A percentile compares a stretch with the other conserved stretches of the same genome.
Evolutionary conservation across 1,284 basidiomycete species (phyloP).

Genomic region (Schizopora paradoxa): DNA sequence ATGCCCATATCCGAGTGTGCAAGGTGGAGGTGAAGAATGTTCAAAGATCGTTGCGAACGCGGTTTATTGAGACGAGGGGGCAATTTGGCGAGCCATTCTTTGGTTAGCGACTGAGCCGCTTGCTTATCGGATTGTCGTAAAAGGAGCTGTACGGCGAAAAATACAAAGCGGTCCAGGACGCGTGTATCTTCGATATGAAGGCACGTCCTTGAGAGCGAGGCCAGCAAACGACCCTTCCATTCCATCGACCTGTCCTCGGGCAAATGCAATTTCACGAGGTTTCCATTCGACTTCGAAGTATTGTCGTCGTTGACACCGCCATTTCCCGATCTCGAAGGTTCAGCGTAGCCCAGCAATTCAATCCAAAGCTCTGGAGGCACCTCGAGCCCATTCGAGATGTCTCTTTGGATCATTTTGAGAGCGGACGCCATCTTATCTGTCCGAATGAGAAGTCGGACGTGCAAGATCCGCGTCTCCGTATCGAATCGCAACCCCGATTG

Average conservation of each 20-base stretch:
- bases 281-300: background rate
- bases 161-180: slow-evolving; percentile 10
- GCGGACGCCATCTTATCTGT: slow-evolving; percentile 29
- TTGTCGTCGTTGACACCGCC: background rate
- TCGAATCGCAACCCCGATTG: slow-evolving; percentile 24
- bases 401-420: slow-evolving; percentile 20
- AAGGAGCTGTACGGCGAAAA: slow-evolving; percentile 9
- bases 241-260: background rate
- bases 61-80: slow-evolving; percentile 20
- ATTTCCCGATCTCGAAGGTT: slow-evolving; percentile 8
- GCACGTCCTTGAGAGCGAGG: background rate
- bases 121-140: slow-evolving; percentile 6
- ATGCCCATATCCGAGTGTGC: slow-evolving; percentile 18
- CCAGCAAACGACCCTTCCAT: no score
- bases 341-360: slow-evolving; percentile 13
- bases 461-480: slow-evolving; percentile 28
- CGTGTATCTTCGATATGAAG: background rate
- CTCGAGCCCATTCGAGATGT: slow-evolving; percentile 2
- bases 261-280: background rate
- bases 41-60: slow-evolving; percentile 22
- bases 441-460: slow-evolving; percentile 31
- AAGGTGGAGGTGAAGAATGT: slow-evolving; percentile 32
- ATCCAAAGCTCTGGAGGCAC: background rate
- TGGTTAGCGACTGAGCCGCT: slow-evolving; percentile 26
- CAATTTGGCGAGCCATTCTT: slow-evolving; percentile 24